Evolutionary conservation across 352 stramenopile species (phyloP).

Genomic region (Phytophthora lateralis): DNA sequence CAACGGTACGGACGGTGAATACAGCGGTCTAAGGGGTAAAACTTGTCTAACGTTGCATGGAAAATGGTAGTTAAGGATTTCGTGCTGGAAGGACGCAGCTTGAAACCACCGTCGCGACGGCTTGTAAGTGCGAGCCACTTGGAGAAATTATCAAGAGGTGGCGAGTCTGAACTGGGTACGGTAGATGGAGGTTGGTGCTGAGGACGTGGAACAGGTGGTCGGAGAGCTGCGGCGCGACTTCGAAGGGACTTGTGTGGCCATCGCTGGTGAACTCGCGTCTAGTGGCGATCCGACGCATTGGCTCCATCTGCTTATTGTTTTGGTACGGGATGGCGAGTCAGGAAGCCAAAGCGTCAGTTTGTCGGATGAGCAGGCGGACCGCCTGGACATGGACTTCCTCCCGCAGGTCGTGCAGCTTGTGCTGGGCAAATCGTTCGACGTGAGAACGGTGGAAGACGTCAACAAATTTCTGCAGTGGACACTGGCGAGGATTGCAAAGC

Average conservation of each 20-base stretch:
- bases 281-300: slow-evolving; percentile 36
- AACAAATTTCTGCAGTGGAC: slow-evolving; percentile 62
- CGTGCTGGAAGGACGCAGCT: neutral
- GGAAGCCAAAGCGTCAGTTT: slow-evolving; percentile 1
- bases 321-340: slow-evolving; percentile 3
- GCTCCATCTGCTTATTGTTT: slow-evolving; percentile 33
- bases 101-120: slow-evolving; percentile 20
- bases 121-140: no score
- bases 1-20: no score
- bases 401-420: slow-evolving; percentile 65
- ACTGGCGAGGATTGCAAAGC: slow-evolving; percentile 33
- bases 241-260: slow-evolving; percentile 47
- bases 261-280: slow-evolving; percentile 46
- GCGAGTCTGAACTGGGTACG: neutral
- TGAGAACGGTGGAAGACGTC: slow-evolving; percentile 31
- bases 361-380: slow-evolving; percentile 35
- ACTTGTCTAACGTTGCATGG: no score
- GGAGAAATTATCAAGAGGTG: no score
- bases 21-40: no score
- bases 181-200: neutral
- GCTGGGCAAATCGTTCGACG: slow-evolving; percentile 41
- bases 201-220: slow-evolving; percentile 16
- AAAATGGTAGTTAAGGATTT: no score
- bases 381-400: slow-evolving; percentile 57
- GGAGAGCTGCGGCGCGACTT: slow-evolving; percentile 56